These are phyloP conservation scores for Endocarpon pusillum DNA, from an alignment of 495 filamentous ascomycete species.

Conservation along the genomic window DNA sequence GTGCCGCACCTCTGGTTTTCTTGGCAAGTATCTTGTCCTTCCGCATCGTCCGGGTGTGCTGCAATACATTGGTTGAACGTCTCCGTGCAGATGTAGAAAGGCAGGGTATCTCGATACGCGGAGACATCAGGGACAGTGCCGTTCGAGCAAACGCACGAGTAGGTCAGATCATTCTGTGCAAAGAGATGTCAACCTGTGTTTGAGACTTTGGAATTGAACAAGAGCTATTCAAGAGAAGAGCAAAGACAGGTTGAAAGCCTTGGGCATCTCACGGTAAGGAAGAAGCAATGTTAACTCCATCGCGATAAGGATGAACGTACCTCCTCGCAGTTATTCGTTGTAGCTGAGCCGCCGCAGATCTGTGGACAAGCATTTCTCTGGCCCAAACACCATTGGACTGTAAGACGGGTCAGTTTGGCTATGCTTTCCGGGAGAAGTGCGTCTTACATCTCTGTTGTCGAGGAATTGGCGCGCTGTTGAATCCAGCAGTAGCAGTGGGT, in stretches of 20 bases:
- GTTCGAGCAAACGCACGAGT: constrained; percentile 36
- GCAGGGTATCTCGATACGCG: constrained; percentile 35
- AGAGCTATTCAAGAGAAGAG: constrained; percentile 1
- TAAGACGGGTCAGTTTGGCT: constrained; percentile 2
- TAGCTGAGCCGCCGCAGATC: constrained; percentile 26
- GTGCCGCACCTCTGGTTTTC: constrained; percentile 25
- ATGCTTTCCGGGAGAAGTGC: background rate
- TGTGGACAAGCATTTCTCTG: constrained; percentile 29
- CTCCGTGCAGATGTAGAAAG: constrained; percentile 37
- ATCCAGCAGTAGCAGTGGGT: background rate
- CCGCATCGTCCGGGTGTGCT: constrained; percentile 25
- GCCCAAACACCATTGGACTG: constrained; percentile 28
- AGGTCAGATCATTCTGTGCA: constrained; percentile 29
- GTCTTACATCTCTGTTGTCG: background rate
- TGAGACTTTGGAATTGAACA: constrained; percentile 4
- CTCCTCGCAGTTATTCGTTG: constrained; percentile 24
- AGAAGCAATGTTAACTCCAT: constrained; percentile 8
- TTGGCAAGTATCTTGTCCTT: constrained; percentile 29
- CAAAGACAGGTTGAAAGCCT: constrained; percentile 5
- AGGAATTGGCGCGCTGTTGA: background rate
- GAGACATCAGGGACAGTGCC: constrained; percentile 33
- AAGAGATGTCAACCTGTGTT: background rate
- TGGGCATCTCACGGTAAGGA: no score
- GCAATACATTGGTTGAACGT: constrained; percentile 33
- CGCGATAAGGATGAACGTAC: constrained; percentile 16